Conservation (phyloP, 148 eudicot genomes). For the Camellia granthamiana region DNA sequence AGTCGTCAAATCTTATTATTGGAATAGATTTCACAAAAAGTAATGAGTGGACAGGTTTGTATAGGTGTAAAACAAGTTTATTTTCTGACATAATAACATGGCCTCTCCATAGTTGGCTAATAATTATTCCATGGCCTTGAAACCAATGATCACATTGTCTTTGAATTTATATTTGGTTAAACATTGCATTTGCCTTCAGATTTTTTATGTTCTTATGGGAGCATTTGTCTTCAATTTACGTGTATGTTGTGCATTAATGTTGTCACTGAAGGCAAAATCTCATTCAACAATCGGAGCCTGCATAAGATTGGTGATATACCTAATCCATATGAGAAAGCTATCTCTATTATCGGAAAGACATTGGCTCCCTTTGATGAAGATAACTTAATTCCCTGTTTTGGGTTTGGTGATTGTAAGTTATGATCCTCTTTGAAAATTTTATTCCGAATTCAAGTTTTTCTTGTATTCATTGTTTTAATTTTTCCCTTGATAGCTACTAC, state of each 20-base stretch:
- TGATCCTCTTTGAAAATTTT: not conserved
- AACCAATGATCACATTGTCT: not conserved
- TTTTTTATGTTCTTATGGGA: not conserved
- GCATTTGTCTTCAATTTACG: not conserved
- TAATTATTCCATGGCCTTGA: conserved; percentile 4
- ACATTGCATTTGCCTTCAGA: not conserved
- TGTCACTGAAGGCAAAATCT: conserved; percentile 32
- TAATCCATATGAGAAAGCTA: conserved; percentile 49
- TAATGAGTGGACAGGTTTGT: conserved; percentile 51
- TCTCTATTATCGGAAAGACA: conserved; percentile 40
- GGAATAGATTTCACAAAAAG: conserved; percentile 48
- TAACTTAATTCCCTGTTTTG: conserved; percentile 48
- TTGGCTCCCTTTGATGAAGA: conserved; percentile 49
- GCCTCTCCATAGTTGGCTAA: not conserved
- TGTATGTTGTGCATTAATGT: conserved; percentile 2
- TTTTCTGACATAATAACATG: not conserved
- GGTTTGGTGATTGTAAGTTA: conserved; percentile 47
- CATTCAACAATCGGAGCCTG: conserved; percentile 44
- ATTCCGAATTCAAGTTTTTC: not conserved
- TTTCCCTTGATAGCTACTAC: conserved; percentile 29
- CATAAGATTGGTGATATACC: conserved; percentile 34
- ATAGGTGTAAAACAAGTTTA: not conserved
- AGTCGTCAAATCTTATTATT: conserved; percentile 43
- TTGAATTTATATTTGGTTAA: not conserved
- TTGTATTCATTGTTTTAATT: not conserved